Conservation (phyloP, 2,329 filamentous ascomycete genomes). For the Leptographium radiaticola region DNA sequence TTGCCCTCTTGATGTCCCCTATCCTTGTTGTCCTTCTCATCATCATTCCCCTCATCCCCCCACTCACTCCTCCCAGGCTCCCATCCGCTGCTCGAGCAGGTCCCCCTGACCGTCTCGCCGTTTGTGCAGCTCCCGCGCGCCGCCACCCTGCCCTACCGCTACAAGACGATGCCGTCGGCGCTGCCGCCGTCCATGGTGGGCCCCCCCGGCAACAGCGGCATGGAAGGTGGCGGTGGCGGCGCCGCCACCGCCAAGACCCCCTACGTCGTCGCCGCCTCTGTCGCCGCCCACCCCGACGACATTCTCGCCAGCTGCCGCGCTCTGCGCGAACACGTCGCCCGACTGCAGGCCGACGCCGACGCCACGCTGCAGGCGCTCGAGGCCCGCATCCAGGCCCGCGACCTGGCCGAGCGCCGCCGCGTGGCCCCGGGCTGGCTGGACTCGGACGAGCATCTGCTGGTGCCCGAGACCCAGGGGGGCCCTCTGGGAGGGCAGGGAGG, state of each 20-base stretch:
- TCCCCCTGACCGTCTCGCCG: slow-evolving; percentile 85
- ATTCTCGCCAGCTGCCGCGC: slow-evolving; percentile 73
- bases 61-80: slow-evolving; percentile 39
- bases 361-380: slow-evolving; percentile 58
- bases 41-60: neutral
- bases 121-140: slow-evolving; percentile 84
- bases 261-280: slow-evolving; percentile 67
- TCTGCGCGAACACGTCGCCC: slow-evolving; percentile 61
- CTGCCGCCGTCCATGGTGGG: slow-evolving; percentile 57
- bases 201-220: slow-evolving; percentile 16
- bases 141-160: slow-evolving; percentile 88
- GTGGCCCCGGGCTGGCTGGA: slow-evolving; percentile 74
- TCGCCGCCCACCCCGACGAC: slow-evolving; percentile 74
- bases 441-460: slow-evolving; percentile 54
- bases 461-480: slow-evolving; percentile 57
- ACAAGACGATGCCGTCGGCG: slow-evolving; percentile 77
- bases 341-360: slow-evolving; percentile 55
- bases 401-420: slow-evolving; percentile 66
- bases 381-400: slow-evolving; percentile 47
- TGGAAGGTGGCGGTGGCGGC: slow-evolving; percentile 17
- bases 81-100: slow-evolving; percentile 80
- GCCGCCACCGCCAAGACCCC: slow-evolving; percentile 31
- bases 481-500: slow-evolving; percentile 14
- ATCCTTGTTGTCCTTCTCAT: neutral
- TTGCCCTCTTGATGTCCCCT: too few species aligned